Conservation (phyloP, 805 yeast species). For the Candida lessepsii region DNA sequence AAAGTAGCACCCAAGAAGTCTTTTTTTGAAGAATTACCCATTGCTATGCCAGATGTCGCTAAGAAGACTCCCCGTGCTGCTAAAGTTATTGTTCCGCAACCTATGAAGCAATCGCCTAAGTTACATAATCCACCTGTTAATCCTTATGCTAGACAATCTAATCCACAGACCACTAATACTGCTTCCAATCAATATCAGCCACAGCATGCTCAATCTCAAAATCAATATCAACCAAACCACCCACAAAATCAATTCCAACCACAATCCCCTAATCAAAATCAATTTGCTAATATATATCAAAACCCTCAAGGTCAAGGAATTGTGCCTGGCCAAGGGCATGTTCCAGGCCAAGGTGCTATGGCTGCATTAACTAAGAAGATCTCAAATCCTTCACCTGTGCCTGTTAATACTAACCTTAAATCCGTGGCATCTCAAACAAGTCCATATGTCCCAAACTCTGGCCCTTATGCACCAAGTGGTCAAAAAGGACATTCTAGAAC, state of each 20-base stretch:
- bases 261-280: conserved; percentile 1
- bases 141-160: conserved; percentile 22
- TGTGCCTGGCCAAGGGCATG: not conserved
- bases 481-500: conserved; percentile 39
- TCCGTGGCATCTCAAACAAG: conserved; percentile 24
- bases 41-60: conserved; percentile 28
- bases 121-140: conserved; percentile 23
- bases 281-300: too few relatives aligned
- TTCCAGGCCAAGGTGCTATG: conserved; percentile 7
- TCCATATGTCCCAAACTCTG: conserved; percentile 44
- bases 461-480: conserved; percentile 44
- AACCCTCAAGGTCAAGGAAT: too few relatives aligned
- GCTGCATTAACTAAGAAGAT: conserved; percentile 10
- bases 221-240: not conserved
- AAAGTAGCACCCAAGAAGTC: conserved; percentile 26
- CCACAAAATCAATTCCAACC: not conserved
- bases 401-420: conserved; percentile 26
- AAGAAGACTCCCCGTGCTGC: conserved; percentile 31
- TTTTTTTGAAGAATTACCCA: conserved; percentile 62
- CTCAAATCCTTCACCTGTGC: conserved; percentile 13
- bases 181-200: not conserved
- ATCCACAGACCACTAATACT: too few relatives aligned
- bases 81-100: not conserved
- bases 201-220: not conserved
- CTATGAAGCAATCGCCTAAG: conserved; percentile 7